These are phyloP conservation scores for Chalara sp. DNA, from an alignment of 2,329 filamentous ascomycete species.

Conservation along the genomic window DNA sequence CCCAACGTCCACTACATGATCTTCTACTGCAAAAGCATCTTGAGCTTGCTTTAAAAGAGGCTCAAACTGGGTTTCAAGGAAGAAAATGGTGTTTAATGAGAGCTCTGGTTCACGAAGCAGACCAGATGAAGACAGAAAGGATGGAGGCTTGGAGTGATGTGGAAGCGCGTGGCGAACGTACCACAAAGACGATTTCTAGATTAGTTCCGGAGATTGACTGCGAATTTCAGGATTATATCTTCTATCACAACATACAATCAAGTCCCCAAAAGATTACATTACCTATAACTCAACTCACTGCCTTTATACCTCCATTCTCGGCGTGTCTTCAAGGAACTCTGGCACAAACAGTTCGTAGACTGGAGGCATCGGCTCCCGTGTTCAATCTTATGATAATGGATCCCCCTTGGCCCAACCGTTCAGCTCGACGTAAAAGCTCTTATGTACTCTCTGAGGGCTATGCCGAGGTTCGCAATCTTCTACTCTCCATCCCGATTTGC, in stretches of 20 bases:
- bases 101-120: not conserved
- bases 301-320: conserved; percentile 2
- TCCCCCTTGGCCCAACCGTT: conserved; percentile 77
- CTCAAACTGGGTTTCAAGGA: conserved; percentile 20
- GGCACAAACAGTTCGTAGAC: conserved; percentile 21
- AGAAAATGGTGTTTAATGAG: not conserved
- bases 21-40: conserved; percentile 22
- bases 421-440: conserved; percentile 53
- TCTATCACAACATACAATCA: too few relatives aligned
- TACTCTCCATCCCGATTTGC: conserved; percentile 50
- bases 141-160: too few relatives aligned
- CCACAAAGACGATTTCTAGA: too few relatives aligned
- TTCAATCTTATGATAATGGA: conserved; percentile 69
- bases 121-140: too few relatives aligned
- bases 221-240: too few relatives aligned
- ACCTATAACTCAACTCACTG: too few relatives aligned
- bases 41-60: conserved; percentile 20
- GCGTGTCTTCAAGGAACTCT: conserved; percentile 6
- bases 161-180: too few relatives aligned
- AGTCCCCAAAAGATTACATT: too few relatives aligned
- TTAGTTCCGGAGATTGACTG: too few relatives aligned
- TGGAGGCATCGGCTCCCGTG: conserved; percentile 36
- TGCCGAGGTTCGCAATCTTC: conserved; percentile 39
- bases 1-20: conserved; percentile 13
- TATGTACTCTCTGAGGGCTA: conserved; percentile 40